Conservation (phyloP, 768 basidiomycete species). For the Pholiota molesta region DNA sequence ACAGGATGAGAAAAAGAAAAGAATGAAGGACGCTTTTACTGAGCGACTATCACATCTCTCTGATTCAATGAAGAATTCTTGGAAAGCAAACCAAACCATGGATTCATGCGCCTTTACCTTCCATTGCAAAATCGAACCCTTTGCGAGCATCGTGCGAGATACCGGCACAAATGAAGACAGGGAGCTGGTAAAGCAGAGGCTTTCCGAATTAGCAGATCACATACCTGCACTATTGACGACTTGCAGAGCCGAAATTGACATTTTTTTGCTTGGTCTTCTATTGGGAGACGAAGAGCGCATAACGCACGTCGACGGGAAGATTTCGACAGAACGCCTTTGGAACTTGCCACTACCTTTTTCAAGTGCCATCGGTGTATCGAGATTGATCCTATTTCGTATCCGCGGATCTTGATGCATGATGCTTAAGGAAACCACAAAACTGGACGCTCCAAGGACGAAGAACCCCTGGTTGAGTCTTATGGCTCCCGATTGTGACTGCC, state of each 20-base stretch:
- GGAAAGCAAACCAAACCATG: not conserved
- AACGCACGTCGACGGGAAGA: not conserved
- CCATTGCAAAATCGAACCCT: constrained; percentile 12
- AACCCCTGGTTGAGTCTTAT: not conserved
- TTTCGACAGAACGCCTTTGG: constrained; percentile 12
- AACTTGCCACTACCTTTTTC: constrained; percentile 36
- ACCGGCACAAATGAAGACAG: constrained; percentile 4
- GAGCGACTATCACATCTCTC: not conserved
- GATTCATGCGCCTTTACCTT: not conserved
- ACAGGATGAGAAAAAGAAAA: not conserved
- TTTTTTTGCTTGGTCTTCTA: constrained; percentile 20
- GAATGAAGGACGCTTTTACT: not conserved
- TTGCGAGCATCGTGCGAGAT: constrained; percentile 17
- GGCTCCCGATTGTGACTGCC: constrained; percentile 4
- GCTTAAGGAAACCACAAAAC: too few species aligned
- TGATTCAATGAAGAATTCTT: not conserved
- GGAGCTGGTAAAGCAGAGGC: constrained; percentile 19
- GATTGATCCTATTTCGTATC: constrained; percentile 32
- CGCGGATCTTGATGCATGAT: constrained; percentile 33
- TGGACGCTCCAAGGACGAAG: too few species aligned
- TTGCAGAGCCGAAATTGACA: constrained; percentile 22
- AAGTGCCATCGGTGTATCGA: constrained; percentile 30
- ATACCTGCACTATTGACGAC: constrained; percentile 12
- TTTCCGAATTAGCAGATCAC: constrained; percentile 5
- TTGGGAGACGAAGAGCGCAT: not conserved